phyloP scores from a whole-genome alignment of 2,329 filamentous ascomycete genomes.

The Colletotrichum karsti region DNA sequence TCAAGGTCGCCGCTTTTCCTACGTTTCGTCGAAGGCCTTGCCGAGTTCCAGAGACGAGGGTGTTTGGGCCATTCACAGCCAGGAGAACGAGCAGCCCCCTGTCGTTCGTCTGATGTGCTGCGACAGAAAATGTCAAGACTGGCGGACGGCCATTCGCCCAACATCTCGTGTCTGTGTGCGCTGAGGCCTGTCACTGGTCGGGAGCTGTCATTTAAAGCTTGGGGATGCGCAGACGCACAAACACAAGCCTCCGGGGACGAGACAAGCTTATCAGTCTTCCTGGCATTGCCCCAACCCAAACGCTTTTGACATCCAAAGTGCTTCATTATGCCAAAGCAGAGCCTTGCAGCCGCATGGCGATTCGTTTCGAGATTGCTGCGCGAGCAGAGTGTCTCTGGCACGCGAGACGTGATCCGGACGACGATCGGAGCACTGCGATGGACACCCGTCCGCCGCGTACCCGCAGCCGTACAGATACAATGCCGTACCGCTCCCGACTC shows the following conservation, averaged over 20 bases:
- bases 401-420: conserved; percentile 14
- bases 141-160: conserved; percentile 12
- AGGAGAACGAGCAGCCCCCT: conserved; percentile 18
- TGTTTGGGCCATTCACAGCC: conserved; percentile 26
- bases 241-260: conserved; percentile 6
- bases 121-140: conserved; percentile 25
- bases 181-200: conserved; percentile 23
- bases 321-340: conserved; percentile 25
- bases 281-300: conserved; percentile 18
- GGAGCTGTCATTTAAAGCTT: conserved; percentile 16
- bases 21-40: conserved; percentile 25
- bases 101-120: conserved; percentile 30
- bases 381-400: conserved; percentile 7
- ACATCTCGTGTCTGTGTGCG: conserved; percentile 7
- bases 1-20: conserved; percentile 7
- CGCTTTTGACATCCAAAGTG: conserved; percentile 26
- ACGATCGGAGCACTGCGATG: conserved; percentile 2
- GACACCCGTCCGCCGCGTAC: not conserved
- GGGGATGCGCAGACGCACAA: conserved; percentile 12
- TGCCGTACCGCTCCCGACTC: conserved; percentile 6
- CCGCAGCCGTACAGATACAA: conserved; percentile 3
- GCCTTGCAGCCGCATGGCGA: conserved; percentile 14
- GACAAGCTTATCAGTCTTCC: conserved; percentile 21
- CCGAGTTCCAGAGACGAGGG: conserved; percentile 21
- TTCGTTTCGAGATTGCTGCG: conserved; percentile 17